A percentile compares a stretch with the other conserved stretches of the same genome.
phyloP scores from a whole-genome alignment of 768 basidiomycete genomes.

The Naematelia encephala region DNA sequence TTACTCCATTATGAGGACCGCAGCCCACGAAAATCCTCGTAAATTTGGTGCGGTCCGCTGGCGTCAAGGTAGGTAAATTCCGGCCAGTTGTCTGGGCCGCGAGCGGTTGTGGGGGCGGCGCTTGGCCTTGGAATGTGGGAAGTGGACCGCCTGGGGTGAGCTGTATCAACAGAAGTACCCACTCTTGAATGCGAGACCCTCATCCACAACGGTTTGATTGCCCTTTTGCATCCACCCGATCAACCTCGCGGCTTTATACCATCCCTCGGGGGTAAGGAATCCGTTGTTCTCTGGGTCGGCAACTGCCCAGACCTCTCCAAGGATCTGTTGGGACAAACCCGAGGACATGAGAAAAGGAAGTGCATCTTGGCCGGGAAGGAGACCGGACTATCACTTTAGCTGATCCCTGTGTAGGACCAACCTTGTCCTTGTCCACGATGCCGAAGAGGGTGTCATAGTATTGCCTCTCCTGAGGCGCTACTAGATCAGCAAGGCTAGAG shows the following conservation, averaged over 20 bases:
- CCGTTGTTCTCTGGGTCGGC: constrained; percentile 93
- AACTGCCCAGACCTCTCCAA: constrained; percentile 91
- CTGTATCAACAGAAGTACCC: constrained; percentile 46
- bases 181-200: constrained; percentile 66
- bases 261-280: constrained; percentile 80
- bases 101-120: constrained; percentile 60
- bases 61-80: constrained; percentile 64
- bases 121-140: constrained; percentile 68
- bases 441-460: constrained; percentile 48
- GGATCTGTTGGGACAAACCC: constrained; percentile 67
- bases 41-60: constrained; percentile 82
- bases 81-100: constrained; percentile 55
- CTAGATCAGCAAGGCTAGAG: background rate
- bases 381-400: constrained; percentile 26
- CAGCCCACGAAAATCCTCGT: constrained; percentile 68
- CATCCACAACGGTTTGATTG: constrained; percentile 62
- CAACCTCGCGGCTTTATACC: constrained; percentile 80
- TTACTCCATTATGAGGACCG: constrained; percentile 69
- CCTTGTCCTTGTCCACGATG: constrained; percentile 47
- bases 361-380: constrained; percentile 73
- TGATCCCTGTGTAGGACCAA: constrained; percentile 2
- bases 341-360: constrained; percentile 81
- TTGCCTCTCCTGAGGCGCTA: constrained; percentile 45
- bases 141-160: constrained; percentile 68
- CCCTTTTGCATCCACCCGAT: constrained; percentile 89